Evolutionary conservation across 2,329 filamentous ascomycete genomes (phyloP).

Genomic region (Monilinia aucupariae): DNA sequence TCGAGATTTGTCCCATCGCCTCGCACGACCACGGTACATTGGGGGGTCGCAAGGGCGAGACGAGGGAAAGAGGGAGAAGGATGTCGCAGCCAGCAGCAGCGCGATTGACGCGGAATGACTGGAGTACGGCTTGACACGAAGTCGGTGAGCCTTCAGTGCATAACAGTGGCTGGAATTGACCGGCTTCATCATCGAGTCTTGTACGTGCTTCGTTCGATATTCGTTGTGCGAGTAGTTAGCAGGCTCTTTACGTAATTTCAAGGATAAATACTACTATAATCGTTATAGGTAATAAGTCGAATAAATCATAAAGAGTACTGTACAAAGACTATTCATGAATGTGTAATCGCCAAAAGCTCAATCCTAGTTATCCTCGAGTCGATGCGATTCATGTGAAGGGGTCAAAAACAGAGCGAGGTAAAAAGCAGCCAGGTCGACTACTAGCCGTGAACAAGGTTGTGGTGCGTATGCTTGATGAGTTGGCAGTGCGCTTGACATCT

Average conservation of each 20-base stretch:
- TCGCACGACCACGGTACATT: slow-evolving; percentile 32
- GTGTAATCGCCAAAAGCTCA: no score
- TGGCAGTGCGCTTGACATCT: slow-evolving; percentile 35
- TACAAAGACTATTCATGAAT: no score
- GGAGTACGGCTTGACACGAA: slow-evolving; percentile 38
- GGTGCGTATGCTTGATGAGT: slow-evolving; percentile 46
- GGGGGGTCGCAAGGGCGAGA: neutral
- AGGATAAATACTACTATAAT: no score
- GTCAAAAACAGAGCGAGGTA: slow-evolving; percentile 30
- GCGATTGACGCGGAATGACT: slow-evolving; percentile 33
- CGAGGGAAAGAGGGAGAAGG: neutral
- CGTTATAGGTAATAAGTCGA: no score
- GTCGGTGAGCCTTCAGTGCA: slow-evolving; percentile 36
- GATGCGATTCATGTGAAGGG: slow-evolving; percentile 18
- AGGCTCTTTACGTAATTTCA: no score
- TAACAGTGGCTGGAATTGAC: slow-evolving; percentile 33
- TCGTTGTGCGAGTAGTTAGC: no score
- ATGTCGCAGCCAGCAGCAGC: slow-evolving; percentile 23
- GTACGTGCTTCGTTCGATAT: neutral
- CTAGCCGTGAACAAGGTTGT: slow-evolving; percentile 38
- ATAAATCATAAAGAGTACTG: no score
- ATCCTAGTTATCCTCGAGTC: no score
- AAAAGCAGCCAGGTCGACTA: slow-evolving; percentile 26
- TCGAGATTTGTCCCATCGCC: slow-evolving; percentile 23
- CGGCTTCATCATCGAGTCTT: slow-evolving; percentile 24